Percentiles rank a stretch among this genome's conserved stretches.
Conservation (phyloP, 78 protist species). For the Polysphondylium violaceum region DNA sequence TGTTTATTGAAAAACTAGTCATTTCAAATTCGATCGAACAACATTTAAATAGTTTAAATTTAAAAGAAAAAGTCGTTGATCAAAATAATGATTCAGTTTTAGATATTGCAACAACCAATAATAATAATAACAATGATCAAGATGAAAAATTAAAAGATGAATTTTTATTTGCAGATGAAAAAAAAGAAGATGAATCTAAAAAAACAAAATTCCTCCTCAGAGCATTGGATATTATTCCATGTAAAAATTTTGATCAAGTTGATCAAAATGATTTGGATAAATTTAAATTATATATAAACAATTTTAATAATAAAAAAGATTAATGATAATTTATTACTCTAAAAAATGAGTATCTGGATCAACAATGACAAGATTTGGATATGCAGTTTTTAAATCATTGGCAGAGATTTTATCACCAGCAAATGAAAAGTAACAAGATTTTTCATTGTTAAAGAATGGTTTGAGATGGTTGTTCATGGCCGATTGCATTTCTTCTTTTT, state of each 20-base stretch:
- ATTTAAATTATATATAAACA: neutral
- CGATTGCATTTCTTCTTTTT: no score
- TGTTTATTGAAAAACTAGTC: slow-evolving; percentile 57
- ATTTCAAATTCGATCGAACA: slow-evolving; percentile 26
- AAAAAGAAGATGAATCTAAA: slow-evolving; percentile 27
- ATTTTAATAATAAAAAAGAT: no score
- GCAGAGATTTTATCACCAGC: no score
- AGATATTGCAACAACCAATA: neutral
- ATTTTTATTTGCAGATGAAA: slow-evolving; percentile 35
- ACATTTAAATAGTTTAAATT: neutral
- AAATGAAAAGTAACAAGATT: no score
- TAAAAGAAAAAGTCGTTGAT: neutral
- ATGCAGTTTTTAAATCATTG: no score
- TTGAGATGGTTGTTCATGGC: no score
- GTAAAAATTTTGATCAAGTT: neutral
- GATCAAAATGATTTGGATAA: slow-evolving; percentile 1
- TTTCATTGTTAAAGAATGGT: no score
- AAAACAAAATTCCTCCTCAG: slow-evolving; percentile 12
- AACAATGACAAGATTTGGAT: no score
- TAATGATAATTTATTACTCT: neutral
- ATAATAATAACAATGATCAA: neutral
- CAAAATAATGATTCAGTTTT: neutral
- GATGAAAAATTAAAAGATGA: neutral
- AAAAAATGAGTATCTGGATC: no score
- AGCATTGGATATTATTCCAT: neutral